Percentiles rank a stretch among this genome's conserved stretches.
Conservation (phyloP, 495 filamentous ascomycete genomes). For the Paragyromitra xinjiangensis region DNA sequence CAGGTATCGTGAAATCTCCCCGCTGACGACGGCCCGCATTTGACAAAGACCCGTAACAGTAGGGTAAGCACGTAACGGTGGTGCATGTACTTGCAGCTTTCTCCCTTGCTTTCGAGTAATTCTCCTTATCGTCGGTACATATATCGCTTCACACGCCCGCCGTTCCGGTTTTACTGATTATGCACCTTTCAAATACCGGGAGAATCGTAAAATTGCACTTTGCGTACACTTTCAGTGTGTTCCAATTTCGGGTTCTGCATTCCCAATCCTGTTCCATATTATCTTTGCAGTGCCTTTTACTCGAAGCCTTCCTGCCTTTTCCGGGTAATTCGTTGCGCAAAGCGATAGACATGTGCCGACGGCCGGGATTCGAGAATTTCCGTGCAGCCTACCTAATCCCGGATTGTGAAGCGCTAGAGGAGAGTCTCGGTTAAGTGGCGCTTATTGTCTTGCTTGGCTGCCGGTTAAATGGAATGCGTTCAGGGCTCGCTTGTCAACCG, state of each 20-base stretch:
- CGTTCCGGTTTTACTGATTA: conserved; percentile 37
- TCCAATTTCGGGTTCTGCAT: conserved; percentile 19
- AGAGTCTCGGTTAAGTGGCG: conserved; percentile 19
- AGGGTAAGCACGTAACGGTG: conserved; percentile 37
- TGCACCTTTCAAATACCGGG: conserved; percentile 29
- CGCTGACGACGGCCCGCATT: conserved; percentile 50
- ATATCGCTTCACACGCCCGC: conserved; percentile 31
- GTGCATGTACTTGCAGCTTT: conserved; percentile 45
- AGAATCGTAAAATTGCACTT: conserved; percentile 24
- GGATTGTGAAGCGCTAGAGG: conserved; percentile 15
- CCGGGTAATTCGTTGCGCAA: conserved; percentile 28
- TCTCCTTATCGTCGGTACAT: conserved; percentile 37
- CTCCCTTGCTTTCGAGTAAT: conserved; percentile 14
- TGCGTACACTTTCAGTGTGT: conserved; percentile 4
- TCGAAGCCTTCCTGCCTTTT: neutral
- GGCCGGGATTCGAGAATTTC: conserved; percentile 19
- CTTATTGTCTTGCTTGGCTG: conserved; percentile 5
- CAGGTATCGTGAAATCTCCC: conserved; percentile 50
- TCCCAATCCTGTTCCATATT: conserved; percentile 18
- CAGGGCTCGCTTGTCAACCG: conserved; percentile 2
- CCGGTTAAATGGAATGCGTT: conserved; percentile 11
- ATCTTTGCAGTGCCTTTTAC: neutral
- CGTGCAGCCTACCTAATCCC: conserved; percentile 1
- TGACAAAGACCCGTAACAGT: conserved; percentile 15
- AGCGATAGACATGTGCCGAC: conserved; percentile 6